A percentile compares a stretch with the other conserved stretches of the same genome.
Conservation (phyloP, 345 rosid species). For the Citrus medica region DNA sequence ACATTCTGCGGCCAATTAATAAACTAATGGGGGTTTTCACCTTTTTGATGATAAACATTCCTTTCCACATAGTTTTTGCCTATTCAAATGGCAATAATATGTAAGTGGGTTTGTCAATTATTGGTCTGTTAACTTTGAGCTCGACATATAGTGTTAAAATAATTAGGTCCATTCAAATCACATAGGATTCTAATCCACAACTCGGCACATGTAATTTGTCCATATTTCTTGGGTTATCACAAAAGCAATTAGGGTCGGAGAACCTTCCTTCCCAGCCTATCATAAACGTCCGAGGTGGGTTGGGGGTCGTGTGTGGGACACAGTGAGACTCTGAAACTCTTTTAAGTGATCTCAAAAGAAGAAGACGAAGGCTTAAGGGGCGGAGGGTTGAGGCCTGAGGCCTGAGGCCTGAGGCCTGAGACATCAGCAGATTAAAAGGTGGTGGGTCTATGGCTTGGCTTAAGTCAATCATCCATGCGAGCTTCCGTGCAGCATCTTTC, state of each 20-base stretch:
- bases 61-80: constrained; percentile 2
- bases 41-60: constrained; percentile 18
- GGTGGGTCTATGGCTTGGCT: background rate
- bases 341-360: background rate
- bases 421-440: background rate
- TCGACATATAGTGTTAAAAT: constrained; percentile 13
- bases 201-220: constrained; percentile 30
- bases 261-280: constrained; percentile 25
- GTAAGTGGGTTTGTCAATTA: constrained; percentile 31
- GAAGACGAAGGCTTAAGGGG: background rate
- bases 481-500: constrained; percentile 40
- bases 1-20: constrained; percentile 1
- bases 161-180: constrained; percentile 32
- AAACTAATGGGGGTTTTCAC: constrained; percentile 1
- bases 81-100: background rate
- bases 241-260: constrained; percentile 12
- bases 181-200: constrained; percentile 56
- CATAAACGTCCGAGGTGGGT: constrained; percentile 32
- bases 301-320: constrained; percentile 26
- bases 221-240: constrained; percentile 8
- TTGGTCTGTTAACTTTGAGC: constrained; percentile 21
- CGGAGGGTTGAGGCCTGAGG: background rate
- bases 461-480: constrained; percentile 16
- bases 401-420: background rate
- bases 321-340: constrained; percentile 1